Evolutionary conservation across 257 asterid genomes (phyloP), one percentile per base, ranked within the genome.

Genomic region (Solanum gandarillasii): DNA sequence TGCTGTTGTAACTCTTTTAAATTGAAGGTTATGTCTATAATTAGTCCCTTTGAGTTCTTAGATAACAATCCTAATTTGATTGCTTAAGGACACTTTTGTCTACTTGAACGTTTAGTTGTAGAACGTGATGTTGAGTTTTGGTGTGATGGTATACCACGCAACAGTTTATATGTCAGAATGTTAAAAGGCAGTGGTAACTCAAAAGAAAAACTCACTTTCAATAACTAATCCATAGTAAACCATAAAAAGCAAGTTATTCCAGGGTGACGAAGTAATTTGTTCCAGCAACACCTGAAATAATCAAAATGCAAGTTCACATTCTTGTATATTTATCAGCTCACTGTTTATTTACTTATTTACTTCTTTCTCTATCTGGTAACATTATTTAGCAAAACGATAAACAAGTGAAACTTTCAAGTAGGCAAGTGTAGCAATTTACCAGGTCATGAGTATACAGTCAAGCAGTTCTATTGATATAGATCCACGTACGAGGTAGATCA

Each of bases 191-290:
- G 85, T 25, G 39, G 81, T 46, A 87, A 65, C 84, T 83, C 36
- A 67, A 7, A 68, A 62, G 2, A 78, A 60, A 88, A 76, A 91
- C 98, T 94, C 89, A 97, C 99, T 96, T 82, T 97, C 99, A 32
- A 97, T 72, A 82, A 93, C 95, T 48, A 96, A 85, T 5, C 99
- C 99, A 68, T 93, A 96, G 93, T 96, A 97, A 65, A 97, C 14
- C 99, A 97, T 95, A 94, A 97, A 96, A 92, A 96, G 85, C 89
- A 97, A 41, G 95, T 97, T 97, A 95, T 97, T 95, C 98, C 94
- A 93, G 34, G 99, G 99, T 52, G 99, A 97, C 84, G 90, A 76
- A 7, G 98, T 96, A 82, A 96, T 89, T 90, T 97, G 99, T 89
- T 97, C 99, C 90, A 96, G 86, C 91, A 94, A 89, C 89, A 97